phyloP scores from a whole-genome alignment of 2,329 filamentous ascomycete species.

The Claviceps paspali region DNA sequence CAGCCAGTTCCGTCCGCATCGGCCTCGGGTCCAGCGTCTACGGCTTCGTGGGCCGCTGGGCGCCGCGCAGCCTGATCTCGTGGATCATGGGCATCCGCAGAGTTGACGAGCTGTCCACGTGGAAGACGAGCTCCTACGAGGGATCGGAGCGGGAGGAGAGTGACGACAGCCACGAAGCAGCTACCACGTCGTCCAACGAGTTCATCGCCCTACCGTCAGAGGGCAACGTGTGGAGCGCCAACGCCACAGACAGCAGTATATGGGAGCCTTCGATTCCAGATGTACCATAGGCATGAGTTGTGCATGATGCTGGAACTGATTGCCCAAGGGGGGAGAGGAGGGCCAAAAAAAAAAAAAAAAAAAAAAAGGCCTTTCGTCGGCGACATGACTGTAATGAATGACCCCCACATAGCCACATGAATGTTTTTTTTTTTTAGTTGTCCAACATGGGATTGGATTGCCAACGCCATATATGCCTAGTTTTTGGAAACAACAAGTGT shows the following conservation, averaged over 20 bases:
- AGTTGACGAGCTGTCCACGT: conserved; percentile 40
- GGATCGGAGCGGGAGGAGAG: conserved; percentile 22
- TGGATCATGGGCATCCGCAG: conserved; percentile 81
- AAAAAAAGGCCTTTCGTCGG: too few relatives aligned
- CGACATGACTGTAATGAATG: too few relatives aligned
- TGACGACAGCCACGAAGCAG: conserved; percentile 19
- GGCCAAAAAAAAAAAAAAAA: too few relatives aligned
- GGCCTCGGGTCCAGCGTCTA: conserved; percentile 77
- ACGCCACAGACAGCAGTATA: conserved; percentile 28
- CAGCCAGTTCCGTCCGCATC: conserved; percentile 53
- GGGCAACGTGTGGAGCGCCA: conserved; percentile 25
- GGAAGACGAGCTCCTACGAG: conserved; percentile 31
- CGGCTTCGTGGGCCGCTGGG: conserved; percentile 68
- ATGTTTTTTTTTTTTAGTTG: too few relatives aligned
- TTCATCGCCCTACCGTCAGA: conserved; percentile 35
- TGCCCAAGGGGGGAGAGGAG: too few relatives aligned
- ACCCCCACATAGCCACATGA: too few relatives aligned
- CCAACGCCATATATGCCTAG: too few relatives aligned
- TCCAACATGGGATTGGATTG: too few relatives aligned
- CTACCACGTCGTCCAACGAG: conserved; percentile 21
- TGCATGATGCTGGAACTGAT: too few relatives aligned
- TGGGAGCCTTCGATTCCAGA: conserved; percentile 22
- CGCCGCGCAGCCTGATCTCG: conserved; percentile 62
- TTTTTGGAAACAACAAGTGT: too few relatives aligned
- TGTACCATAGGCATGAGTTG: too few relatives aligned